phyloP scores from a whole-genome alignment of 2,329 filamentous ascomycete genomes.

The Tricladium varicosporioides region DNA sequence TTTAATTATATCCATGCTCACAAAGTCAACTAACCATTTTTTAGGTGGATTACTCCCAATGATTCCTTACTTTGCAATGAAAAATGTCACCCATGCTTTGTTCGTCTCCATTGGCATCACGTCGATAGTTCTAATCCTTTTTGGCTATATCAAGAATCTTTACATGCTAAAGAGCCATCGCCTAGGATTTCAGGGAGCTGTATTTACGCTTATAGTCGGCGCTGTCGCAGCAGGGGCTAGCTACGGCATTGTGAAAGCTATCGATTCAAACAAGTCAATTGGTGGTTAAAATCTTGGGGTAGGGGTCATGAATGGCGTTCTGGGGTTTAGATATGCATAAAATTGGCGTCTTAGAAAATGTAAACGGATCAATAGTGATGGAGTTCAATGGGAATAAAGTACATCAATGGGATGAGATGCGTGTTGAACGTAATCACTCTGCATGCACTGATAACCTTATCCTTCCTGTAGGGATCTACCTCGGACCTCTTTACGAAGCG shows the following conservation, averaged over 20 bases:
- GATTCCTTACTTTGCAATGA: constrained; percentile 49
- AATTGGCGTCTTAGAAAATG: no score
- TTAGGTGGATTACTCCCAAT: constrained; percentile 44
- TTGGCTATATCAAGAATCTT: constrained; percentile 48
- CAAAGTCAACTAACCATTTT: constrained; percentile 1
- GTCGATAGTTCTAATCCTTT: constrained; percentile 45
- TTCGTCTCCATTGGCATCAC: constrained; percentile 52
- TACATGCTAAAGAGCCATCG: constrained; percentile 43
- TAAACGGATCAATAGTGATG: no score
- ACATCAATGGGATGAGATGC: no score
- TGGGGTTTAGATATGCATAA: no score
- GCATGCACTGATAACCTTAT: no score
- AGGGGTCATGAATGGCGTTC: no score
- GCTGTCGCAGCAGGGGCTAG: constrained; percentile 64
- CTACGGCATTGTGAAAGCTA: constrained; percentile 58
- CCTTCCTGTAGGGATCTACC: no score
- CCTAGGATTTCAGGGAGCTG: constrained; percentile 55
- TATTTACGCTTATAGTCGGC: constrained; percentile 65
- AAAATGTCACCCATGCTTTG: constrained; percentile 40
- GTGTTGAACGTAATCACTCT: no score
- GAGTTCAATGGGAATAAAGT: no score
- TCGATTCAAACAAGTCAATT: constrained; percentile 40
- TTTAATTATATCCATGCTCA: background rate
- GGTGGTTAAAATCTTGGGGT: no score
- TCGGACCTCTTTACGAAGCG: background rate